Conservation (phyloP, 371 early-diverging fungal species). For the Lichtheimia corymbifera region DNA sequence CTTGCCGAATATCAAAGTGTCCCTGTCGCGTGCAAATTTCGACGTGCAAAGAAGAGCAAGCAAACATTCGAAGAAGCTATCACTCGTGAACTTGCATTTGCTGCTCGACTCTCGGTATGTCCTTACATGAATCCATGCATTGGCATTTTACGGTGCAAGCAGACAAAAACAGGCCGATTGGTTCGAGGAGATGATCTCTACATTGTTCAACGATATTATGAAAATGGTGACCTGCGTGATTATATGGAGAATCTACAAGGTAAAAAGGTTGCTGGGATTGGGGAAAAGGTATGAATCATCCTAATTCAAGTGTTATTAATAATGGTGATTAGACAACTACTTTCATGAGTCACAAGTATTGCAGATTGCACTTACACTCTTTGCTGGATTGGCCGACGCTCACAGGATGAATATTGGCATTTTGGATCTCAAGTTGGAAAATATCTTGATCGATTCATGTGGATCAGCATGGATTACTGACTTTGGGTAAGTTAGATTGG, state of each 20-base stretch:
- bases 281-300: not conserved
- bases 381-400: conserved; percentile 32
- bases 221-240: conserved; percentile 31
- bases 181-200: not conserved
- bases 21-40: conserved; percentile 32
- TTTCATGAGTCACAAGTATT: conserved; percentile 29
- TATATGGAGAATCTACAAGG: conserved; percentile 21
- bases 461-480: conserved; percentile 41
- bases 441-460: conserved; percentile 31
- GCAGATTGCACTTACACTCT: conserved; percentile 30
- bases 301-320: no score
- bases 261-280: not conserved
- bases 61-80: conserved; percentile 8
- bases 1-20: conserved; percentile 20
- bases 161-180: not conserved
- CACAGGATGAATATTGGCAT: conserved; percentile 34
- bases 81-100: conserved; percentile 28
- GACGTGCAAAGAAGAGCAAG: conserved; percentile 2
- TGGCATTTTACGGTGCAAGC: conserved; percentile 22
- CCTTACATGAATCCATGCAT: conserved; percentile 31
- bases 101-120: conserved; percentile 26
- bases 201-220: conserved; percentile 9
- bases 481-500: conserved; percentile 27
- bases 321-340: not conserved
- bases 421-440: conserved; percentile 43